Evolutionary conservation across 768 basidiomycete species (phyloP).

Genomic region (Hysterangium stoloniferum): DNA sequence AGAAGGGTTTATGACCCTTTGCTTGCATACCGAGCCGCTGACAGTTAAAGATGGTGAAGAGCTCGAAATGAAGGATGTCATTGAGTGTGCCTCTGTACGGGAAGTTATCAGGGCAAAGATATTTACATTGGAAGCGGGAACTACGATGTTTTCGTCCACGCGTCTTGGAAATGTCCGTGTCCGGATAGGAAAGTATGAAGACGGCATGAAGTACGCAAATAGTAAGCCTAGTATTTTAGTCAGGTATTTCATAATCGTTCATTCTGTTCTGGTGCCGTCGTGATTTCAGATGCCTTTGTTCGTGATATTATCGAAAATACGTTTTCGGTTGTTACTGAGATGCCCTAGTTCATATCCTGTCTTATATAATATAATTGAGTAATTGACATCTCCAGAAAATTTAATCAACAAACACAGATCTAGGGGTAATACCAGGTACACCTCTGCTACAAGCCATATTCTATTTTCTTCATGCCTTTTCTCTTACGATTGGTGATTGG

Average conservation of each 20-base stretch:
- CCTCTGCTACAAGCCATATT: too few relatives aligned
- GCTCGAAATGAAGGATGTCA: not conserved
- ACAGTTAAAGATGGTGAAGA: not conserved
- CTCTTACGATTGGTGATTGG: too few relatives aligned
- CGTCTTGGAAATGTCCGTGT: not conserved
- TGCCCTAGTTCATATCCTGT: too few relatives aligned
- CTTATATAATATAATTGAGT: too few relatives aligned
- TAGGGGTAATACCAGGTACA: too few relatives aligned
- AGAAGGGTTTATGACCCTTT: not conserved
- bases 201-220: not conserved
- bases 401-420: too few relatives aligned
- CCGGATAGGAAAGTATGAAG: not conserved
- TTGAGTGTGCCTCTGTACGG: not conserved
- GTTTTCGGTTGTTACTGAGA: not conserved
- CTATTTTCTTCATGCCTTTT: too few relatives aligned
- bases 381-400: too few relatives aligned
- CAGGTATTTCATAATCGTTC: not conserved
- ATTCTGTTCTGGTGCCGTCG: too few relatives aligned
- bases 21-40: slow-evolving; percentile 1
- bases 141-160: not conserved
- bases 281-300: not conserved
- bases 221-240: not conserved
- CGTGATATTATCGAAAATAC: not conserved
- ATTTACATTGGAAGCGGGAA: not conserved
- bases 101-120: not conserved